Percentiles rank a stretch among this genome's conserved stretches.
Conservation (phyloP, 345 rosid genomes). For the Theobroma cacao region DNA sequence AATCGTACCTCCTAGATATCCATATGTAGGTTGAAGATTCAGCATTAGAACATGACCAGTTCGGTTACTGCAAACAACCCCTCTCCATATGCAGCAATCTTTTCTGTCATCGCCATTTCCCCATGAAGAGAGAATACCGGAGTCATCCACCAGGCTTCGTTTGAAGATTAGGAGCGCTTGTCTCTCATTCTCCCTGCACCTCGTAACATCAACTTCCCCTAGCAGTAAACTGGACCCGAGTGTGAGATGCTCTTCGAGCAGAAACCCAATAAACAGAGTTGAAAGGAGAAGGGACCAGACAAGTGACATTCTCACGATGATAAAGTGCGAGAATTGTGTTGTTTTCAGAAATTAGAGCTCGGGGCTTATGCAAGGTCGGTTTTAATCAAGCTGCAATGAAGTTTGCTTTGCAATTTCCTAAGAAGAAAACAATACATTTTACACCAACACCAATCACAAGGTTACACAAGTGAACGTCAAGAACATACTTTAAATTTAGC, state of each 20-base stretch:
- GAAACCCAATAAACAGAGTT: neutral
- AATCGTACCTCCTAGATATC: neutral
- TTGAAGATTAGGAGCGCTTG: constrained; percentile 13
- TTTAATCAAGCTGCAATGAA: neutral
- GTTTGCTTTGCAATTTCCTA: neutral
- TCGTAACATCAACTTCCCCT: neutral
- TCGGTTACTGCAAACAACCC: constrained; percentile 12
- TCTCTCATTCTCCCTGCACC: neutral
- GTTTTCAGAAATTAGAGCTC: neutral
- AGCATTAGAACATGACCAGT: constrained; percentile 2
- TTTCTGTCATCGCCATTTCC: constrained; percentile 5
- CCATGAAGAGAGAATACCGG: neutral
- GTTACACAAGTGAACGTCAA: neutral
- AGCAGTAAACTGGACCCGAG: neutral
- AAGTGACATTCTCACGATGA: neutral
- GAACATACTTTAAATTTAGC: neutral
- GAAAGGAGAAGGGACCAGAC: neutral
- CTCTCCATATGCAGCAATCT: constrained; percentile 22
- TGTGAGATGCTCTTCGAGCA: neutral
- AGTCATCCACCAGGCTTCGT: neutral
- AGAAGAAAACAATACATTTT: neutral
- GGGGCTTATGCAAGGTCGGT: neutral
- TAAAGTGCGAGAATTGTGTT: neutral
- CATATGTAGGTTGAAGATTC: neutral
- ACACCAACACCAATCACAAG: neutral